A percentile compares a stretch with the other conserved stretches of the same genome.
Conservation (phyloP, 257 asterid genomes). For the Solanum pinnatisectum region DNA sequence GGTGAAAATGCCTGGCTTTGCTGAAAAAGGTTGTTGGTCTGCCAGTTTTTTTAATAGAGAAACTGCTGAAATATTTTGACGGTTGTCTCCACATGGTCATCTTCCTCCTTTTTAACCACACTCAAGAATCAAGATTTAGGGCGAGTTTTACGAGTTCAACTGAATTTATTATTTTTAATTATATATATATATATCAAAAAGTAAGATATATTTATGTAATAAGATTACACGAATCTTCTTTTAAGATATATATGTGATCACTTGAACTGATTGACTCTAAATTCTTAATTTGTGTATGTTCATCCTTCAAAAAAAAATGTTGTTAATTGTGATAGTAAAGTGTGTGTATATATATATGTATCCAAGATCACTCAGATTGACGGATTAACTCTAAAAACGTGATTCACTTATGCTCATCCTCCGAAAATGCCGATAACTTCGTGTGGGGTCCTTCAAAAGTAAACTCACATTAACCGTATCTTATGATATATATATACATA, state of each 20-base stretch:
- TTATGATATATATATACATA: background rate
- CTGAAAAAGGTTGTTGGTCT: constrained; percentile 35
- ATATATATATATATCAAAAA: background rate
- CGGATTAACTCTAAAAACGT: background rate
- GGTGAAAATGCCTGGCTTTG: constrained; percentile 41
- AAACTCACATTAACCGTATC: background rate
- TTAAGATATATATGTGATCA: background rate
- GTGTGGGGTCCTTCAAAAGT: background rate
- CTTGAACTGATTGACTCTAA: background rate
- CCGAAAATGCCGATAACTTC: background rate
- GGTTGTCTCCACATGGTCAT: constrained; percentile 36
- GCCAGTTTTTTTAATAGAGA: constrained; percentile 4
- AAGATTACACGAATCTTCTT: background rate
- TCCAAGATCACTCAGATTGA: no score
- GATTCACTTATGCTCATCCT: background rate
- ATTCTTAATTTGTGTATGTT: background rate
- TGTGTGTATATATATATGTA: no score
- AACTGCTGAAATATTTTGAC: constrained; percentile 1
- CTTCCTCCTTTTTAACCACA: background rate
- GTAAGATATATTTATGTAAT: background rate
- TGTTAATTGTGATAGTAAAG: no score
- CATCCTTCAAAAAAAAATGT: no score
- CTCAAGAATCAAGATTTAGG: background rate
- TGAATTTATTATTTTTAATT: background rate
- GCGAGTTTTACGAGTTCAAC: background rate